A percentile compares a stretch with the other conserved stretches of the same genome.
Conservation (phyloP, 2,329 filamentous ascomycete genomes). For the Trichoderma brevicompactum region DNA sequence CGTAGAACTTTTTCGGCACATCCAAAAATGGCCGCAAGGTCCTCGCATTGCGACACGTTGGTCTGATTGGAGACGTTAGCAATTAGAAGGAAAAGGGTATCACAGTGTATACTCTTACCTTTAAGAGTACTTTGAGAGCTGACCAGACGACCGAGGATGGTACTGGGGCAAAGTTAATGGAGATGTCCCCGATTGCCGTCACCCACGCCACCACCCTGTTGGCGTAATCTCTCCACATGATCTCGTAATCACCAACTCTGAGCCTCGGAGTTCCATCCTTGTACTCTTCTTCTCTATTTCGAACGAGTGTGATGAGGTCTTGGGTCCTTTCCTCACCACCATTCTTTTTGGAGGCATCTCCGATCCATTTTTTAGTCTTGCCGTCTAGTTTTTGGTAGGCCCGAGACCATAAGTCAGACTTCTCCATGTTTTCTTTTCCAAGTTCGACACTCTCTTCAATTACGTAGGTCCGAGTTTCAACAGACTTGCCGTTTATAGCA, state of each 20-base stretch:
- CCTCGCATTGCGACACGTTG: too few species aligned
- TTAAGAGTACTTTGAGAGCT: constrained; percentile 6
- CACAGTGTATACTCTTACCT: not conserved
- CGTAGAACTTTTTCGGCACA: too few species aligned
- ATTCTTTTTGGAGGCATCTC: not conserved
- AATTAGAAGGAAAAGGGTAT: too few species aligned
- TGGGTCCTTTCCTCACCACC: not conserved
- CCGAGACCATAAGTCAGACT: not conserved
- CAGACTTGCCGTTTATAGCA: not conserved
- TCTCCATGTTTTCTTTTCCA: not conserved
- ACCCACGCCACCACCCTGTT: not conserved
- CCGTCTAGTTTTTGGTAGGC: not conserved
- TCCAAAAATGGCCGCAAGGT: too few species aligned
- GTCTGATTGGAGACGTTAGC: too few species aligned
- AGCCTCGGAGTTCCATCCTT: not conserved
- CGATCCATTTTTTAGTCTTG: not conserved
- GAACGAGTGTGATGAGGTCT: not conserved
- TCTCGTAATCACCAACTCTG: not conserved
- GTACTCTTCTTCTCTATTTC: not conserved
- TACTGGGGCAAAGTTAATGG: not conserved
- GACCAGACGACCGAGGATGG: not conserved
- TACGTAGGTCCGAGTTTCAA: not conserved
- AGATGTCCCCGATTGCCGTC: not conserved
- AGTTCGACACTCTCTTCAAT: not conserved
- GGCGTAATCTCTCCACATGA: not conserved